Evolutionary conservation across 805 yeast genomes (phyloP).

Genomic region (Metschnikowia kunwiensis): DNA sequence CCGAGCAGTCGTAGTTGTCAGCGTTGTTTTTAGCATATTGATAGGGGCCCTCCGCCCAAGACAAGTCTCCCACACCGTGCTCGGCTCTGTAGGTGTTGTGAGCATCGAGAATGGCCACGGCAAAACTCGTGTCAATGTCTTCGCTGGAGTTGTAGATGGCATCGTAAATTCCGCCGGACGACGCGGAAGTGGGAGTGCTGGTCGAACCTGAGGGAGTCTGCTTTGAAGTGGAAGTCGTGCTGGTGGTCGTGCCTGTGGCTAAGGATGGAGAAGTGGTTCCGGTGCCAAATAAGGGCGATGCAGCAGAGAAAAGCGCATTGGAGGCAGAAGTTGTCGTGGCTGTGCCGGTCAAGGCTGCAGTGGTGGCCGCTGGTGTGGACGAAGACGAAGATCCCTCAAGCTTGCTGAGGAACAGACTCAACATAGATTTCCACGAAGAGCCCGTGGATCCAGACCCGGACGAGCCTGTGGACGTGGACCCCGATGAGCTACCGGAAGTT

Average conservation of each 20-base stretch:
- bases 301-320: neutral
- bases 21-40: conserved; percentile 34
- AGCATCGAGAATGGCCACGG: conserved; percentile 29
- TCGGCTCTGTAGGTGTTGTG: conserved; percentile 33
- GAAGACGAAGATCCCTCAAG: neutral
- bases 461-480: neutral
- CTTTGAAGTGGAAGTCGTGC: no score
- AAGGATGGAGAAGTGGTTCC: no score
- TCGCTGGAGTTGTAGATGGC: conserved; percentile 20
- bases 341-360: neutral
- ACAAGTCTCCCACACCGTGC: conserved; percentile 28
- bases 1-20: conserved; percentile 36
- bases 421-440: conserved; percentile 5
- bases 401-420: conserved; percentile 7
- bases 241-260: no score
- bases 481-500: neutral
- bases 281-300: no score
- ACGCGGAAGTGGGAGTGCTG: conserved; percentile 1
- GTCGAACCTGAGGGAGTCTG: conserved; percentile 4
- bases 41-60: conserved; percentile 34
- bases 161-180: conserved; percentile 18
- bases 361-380: neutral
- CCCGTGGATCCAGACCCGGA: neutral
- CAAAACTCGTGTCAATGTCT: conserved; percentile 27
- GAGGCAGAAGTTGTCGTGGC: neutral